phyloP scores from a whole-genome alignment of 1,139 yeast genomes.

The Saccharomyces uvarum region DNA sequence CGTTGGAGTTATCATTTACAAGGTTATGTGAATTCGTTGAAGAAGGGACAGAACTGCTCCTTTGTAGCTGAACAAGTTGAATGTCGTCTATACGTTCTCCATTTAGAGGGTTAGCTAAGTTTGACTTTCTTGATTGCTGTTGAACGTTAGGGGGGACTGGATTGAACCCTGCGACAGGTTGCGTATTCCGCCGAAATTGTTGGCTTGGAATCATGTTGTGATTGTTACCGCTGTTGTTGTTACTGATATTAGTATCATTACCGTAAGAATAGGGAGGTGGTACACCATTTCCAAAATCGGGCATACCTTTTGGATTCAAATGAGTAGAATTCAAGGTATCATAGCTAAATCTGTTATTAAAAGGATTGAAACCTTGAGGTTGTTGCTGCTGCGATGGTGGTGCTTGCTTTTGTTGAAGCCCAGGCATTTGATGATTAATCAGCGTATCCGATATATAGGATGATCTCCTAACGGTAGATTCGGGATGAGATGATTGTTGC shows the following conservation, averaged over 20 bases:
- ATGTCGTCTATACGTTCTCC: not conserved
- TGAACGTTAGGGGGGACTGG: slow-evolving; percentile 6
- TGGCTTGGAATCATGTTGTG: slow-evolving; percentile 7
- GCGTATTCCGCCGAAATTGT: slow-evolving; percentile 11
- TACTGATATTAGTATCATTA: not conserved
- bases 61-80: not conserved
- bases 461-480: slow-evolving; percentile 24
- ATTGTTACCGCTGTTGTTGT: slow-evolving; percentile 9
- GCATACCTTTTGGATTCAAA: not conserved
- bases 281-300: not conserved
- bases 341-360: slow-evolving; percentile 1
- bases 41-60: slow-evolving; percentile 3
- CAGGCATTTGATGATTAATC: slow-evolving; percentile 19
- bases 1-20: not conserved
- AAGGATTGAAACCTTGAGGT: slow-evolving; percentile 13
- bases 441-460: slow-evolving; percentile 30
- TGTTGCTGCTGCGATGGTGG: slow-evolving; percentile 5
- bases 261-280: slow-evolving; percentile 11
- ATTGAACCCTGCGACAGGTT: slow-evolving; percentile 8
- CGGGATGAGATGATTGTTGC: slow-evolving; percentile 6
- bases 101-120: slow-evolving; percentile 5
- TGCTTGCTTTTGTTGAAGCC: slow-evolving; percentile 1
- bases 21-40: slow-evolving; percentile 3
- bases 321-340: not conserved
- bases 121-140: slow-evolving; percentile 5